Evolutionary conservation across 345 rosid species (phyloP), one percentile per base, ranked within the genome.

Genomic region (Nephelium lappaceum): DNA sequence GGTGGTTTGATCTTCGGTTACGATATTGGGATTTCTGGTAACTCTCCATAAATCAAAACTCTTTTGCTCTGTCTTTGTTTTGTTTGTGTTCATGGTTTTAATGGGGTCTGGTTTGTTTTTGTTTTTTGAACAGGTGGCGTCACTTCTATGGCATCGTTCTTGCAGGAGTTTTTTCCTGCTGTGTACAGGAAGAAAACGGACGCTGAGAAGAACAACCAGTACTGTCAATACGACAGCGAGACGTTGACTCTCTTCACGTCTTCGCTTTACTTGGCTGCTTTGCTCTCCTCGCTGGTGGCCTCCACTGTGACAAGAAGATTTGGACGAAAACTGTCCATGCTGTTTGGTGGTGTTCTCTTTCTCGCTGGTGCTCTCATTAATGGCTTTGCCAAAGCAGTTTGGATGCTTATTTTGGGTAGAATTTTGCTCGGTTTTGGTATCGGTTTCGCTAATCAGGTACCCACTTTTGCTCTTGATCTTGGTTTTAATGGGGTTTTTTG

Each of bases 401-500:
- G 93, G 98, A 97, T 97, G 99, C 88, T 97, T 66, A 93, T 93
- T 71, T 78, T 94, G 39, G 99, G 99, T 7, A 89, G 98, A 67
- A 85, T 97, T 18, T 81, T 97, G 76, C 97, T 97, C 24, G 99
- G 99, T 77, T 94, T 97, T 36, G 99, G 99, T 53, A 88, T 97
- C 63, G 99, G 99, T 16, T 97, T 97, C 69, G 98, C 99, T 67
- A 97, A 94, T 83, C 99, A 97, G 99, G 99, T 97, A 77, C 69
- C 57, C 7, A 62, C 45, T 11, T 31, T 31, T 31, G 36, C 2
- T 58, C 4, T 74, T n/a, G 4, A 18, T 61, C 41, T 61, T 31
- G 27, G 27, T 39, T 53, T 65, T 9, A 8, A 12, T 10, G 39
- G 72, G 12, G 43, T 41, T 78, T 14, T 14, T 5, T 15, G 12